phyloP scores from a whole-genome alignment of 2,329 filamentous ascomycete genomes.

The Knoxdaviesia proteae region DNA sequence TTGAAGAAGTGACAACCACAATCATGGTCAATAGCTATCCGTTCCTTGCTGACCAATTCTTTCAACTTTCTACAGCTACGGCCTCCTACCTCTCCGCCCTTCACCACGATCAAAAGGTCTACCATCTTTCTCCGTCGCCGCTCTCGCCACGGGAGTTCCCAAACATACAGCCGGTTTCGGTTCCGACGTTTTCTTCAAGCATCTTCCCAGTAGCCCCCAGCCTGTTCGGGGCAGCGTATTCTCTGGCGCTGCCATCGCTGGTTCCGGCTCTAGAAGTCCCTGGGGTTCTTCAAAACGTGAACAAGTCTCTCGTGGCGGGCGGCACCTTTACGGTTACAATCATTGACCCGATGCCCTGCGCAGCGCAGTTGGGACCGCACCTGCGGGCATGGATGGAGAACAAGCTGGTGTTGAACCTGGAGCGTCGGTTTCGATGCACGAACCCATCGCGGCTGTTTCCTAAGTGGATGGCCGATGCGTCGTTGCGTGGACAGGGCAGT shows the following conservation, averaged over 20 bases:
- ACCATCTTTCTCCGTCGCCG: conserved; percentile 23
- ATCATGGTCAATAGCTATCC: too few species aligned
- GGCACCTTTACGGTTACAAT: conserved; percentile 38
- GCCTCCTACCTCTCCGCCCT: conserved; percentile 26
- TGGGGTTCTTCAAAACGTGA: conserved; percentile 31
- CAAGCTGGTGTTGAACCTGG: conserved; percentile 36
- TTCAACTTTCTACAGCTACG: conserved; percentile 15
- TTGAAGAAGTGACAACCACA: too few species aligned
- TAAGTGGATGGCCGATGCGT: conserved; percentile 34
- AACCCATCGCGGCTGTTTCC: conserved; percentile 38
- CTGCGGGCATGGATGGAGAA: conserved; percentile 41
- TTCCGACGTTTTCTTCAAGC: conserved; percentile 16
- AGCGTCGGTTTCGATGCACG: conserved; percentile 34
- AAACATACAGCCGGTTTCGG: conserved; percentile 18
- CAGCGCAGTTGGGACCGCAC: conserved; percentile 31
- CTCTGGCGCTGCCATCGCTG: conserved; percentile 32
- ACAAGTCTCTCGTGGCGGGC: conserved; percentile 30
- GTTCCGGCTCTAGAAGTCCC: conserved; percentile 36
- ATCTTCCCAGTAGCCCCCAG: conserved; percentile 17
- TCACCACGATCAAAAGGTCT: conserved; percentile 18
- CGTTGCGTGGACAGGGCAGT: conserved; percentile 25
- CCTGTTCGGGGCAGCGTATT: conserved; percentile 27
- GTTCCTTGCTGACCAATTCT: too few species aligned
- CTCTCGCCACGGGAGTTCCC: conserved; percentile 16
- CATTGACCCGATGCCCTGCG: conserved; percentile 39